Evolutionary conservation across 2,329 filamentous ascomycete species (phyloP), one percentile per base, ranked within the genome.

Genomic region (Bipolaris gigantea): DNA sequence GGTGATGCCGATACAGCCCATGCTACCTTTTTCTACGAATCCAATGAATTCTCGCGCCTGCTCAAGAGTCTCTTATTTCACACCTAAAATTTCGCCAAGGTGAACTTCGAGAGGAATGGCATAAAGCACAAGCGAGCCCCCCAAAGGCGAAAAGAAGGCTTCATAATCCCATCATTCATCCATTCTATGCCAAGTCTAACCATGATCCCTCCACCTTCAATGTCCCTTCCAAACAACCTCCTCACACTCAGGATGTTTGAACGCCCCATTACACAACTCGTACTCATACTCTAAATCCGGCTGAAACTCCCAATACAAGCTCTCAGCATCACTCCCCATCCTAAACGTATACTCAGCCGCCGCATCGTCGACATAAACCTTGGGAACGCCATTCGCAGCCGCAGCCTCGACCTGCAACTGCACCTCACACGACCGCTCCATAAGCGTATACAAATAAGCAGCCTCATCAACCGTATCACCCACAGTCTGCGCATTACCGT

Each of bases 381-480:
- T 85, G 32, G 76, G 70, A 10, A 83, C 63, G 0, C 79, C 78
- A 38, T 80, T 80, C 11, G 77, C 81, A 2, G 80, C 82, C 0
- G 88, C 87, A 0, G 87, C 86, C 74, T 91, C 88, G 34, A 85
- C 84, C 61, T 81, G 76, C 47, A 90, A 75, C 75, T 91, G 88
- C 30, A 89, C 81, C 51, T 84, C 80, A 69, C 88, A 90, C 42
- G 82, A 85, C 44, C 86, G 80, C 71, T 91, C 88, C 70, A 90
- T 79, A 40, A 88, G 74, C 0, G 83, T 85, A 67, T 89, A 88
- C 47, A 90, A 71, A 70, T 86, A 91, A 0, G 85, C 85, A 1
- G 88, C 88, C 72, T 91, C 88, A 66, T 91, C 88, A 2, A 91
- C 88, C 0, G 88, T 91, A 6, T 72, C 65, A 4, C 89, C 89